These are phyloP conservation scores for Eucalyptus paniculata DNA, from an alignment of 345 rosid genomes.

Conservation along the genomic window DNA sequence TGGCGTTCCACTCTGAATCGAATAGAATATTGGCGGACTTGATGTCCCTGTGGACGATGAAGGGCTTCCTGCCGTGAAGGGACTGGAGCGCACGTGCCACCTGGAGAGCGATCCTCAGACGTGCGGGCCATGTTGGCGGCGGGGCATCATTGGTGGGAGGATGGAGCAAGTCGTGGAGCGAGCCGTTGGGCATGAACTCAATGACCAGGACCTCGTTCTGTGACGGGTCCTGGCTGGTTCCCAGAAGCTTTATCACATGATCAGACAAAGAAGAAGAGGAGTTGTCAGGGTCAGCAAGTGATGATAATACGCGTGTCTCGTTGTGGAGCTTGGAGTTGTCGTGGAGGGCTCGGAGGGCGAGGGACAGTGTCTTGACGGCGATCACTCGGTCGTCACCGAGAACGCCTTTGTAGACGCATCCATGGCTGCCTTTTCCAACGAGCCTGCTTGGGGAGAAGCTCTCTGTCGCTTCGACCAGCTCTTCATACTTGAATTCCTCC, in stretches of 20 bases:
- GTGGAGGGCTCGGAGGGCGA: not conserved
- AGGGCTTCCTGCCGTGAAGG: conserved; percentile 30
- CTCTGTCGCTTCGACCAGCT: conserved; percentile 38
- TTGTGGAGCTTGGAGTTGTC: conserved; percentile 36
- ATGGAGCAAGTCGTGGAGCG: conserved; percentile 51
- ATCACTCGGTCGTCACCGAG: conserved; percentile 14
- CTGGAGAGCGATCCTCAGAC: conserved; percentile 43
- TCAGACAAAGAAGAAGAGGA: not conserved
- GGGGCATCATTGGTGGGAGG: not conserved
- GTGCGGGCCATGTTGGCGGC: conserved; percentile 39
- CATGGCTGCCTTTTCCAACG: conserved; percentile 81
- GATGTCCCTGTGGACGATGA: conserved; percentile 59
- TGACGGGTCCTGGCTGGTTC: not conserved
- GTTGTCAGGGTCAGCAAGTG: conserved; percentile 2
- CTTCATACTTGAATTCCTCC: conserved; percentile 33
- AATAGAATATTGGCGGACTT: conserved; percentile 60
- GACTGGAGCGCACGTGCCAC: conserved; percentile 46
- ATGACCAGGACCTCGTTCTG: conserved; percentile 30
- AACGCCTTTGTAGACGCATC: conserved; percentile 33
- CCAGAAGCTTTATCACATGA: not conserved
- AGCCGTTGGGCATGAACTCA: conserved; percentile 72
- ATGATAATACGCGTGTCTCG: conserved; percentile 43
- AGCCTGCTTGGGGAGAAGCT: conserved; percentile 43
- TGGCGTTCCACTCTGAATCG: conserved; percentile 41
- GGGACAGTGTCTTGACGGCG: conserved; percentile 41